A percentile compares a stretch with the other conserved stretches of the same genome.
Conservation (phyloP, 768 basidiomycete genomes). For the Lactarius hengduanensis region DNA sequence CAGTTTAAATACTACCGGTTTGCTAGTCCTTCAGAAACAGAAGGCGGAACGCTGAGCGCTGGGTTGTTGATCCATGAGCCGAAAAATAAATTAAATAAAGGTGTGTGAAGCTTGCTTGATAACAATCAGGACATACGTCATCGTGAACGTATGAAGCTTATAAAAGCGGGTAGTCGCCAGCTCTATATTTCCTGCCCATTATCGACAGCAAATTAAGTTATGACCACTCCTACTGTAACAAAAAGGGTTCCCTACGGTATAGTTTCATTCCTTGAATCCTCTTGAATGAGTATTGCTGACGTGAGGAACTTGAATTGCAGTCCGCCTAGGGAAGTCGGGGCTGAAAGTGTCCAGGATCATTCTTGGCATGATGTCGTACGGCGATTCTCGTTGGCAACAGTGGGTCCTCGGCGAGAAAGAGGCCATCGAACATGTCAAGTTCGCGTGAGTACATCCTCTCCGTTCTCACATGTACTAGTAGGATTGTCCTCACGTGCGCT, state of each 20-base stretch:
- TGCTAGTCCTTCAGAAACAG: too few species aligned
- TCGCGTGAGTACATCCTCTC: conserved; percentile 30
- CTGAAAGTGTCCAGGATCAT: conserved; percentile 65
- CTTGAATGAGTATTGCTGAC: neutral
- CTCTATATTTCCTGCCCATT: neutral
- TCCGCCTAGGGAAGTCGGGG: conserved; percentile 48
- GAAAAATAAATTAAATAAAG: too few species aligned
- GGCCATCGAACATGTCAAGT: conserved; percentile 29
- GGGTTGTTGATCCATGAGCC: neutral
- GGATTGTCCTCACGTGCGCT: conserved; percentile 1
- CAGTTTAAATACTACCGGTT: too few species aligned
- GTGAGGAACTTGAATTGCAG: conserved; percentile 8
- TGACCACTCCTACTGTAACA: conserved; percentile 11
- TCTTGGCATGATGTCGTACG: conserved; percentile 64
- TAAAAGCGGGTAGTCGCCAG: neutral
- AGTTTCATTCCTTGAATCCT: neutral
- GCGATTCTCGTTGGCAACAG: conserved; percentile 33
- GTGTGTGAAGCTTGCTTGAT: too few species aligned
- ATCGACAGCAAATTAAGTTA: neutral
- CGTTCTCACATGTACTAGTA: conserved; percentile 11
- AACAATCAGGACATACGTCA: too few species aligned
- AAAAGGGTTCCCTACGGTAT: conserved; percentile 21
- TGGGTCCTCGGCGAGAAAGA: conserved; percentile 38
- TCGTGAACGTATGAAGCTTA: neutral
- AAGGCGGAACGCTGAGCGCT: too few species aligned